A percentile compares a stretch with the other conserved stretches of the same genome.
Conservation (phyloP, 1,284 basidiomycete genomes). For the Ustilago hordei region DNA sequence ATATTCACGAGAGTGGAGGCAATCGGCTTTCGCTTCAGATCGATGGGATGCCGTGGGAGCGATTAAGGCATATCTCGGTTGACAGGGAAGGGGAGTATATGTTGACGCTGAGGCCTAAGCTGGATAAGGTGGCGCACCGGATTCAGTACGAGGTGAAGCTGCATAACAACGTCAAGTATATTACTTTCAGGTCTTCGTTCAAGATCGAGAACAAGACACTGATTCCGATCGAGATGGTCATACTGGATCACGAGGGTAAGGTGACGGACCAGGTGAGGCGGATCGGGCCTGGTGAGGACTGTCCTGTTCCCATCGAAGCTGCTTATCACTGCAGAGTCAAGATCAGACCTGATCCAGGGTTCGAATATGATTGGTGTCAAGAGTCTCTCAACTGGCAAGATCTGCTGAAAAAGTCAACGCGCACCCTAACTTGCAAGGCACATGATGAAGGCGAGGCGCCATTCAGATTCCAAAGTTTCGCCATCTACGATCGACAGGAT, state of each 20-base stretch:
- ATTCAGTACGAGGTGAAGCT: slow-evolving; percentile 91
- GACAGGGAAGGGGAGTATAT: slow-evolving; percentile 94
- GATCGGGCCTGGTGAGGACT: slow-evolving; percentile 89
- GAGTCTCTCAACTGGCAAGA: slow-evolving; percentile 90
- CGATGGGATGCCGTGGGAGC: slow-evolving; percentile 90
- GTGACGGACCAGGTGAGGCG: slow-evolving; percentile 85
- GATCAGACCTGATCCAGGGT: slow-evolving; percentile 93
- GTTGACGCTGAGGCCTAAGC: slow-evolving; percentile 84
- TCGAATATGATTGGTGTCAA: slow-evolving; percentile 92
- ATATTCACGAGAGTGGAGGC: slow-evolving; percentile 57
- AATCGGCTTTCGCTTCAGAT: slow-evolving; percentile 74
- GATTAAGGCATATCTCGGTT: slow-evolving; percentile 87
- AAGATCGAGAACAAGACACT: slow-evolving; percentile 91
- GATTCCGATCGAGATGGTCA: slow-evolving; percentile 90
- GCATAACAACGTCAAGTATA: slow-evolving; percentile 92
- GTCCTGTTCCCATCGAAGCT: slow-evolving; percentile 89
- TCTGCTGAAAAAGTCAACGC: slow-evolving; percentile 78
- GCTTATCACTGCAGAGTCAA: slow-evolving; percentile 86
- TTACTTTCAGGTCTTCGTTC: slow-evolving; percentile 94
- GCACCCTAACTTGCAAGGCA: slow-evolving; percentile 88
- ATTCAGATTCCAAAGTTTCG: slow-evolving; percentile 95
- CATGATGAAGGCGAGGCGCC: slow-evolving; percentile 84
- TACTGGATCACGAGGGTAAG: slow-evolving; percentile 87
- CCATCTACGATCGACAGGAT: slow-evolving; percentile 82
- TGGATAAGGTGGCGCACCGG: slow-evolving; percentile 81